These are phyloP conservation scores for Phytophthora kernoviae DNA, from an alignment of 352 stramenopile species.

Conservation along the genomic window DNA sequence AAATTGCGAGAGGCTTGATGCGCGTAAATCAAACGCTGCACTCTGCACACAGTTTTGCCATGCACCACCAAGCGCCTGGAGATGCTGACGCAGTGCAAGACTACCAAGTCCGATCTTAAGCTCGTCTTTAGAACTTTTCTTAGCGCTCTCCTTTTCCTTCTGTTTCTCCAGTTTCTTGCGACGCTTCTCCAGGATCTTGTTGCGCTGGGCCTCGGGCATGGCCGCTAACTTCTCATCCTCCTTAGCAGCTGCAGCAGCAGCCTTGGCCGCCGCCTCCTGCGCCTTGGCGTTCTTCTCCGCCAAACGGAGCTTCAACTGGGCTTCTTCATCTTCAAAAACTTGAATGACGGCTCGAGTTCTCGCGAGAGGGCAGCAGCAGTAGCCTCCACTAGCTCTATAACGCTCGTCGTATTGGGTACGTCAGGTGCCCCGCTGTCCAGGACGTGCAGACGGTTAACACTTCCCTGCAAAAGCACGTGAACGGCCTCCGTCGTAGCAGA, in stretches of 20 bases:
- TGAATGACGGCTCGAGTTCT: conserved; percentile 57
- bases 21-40: conserved; percentile 67
- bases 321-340: conserved; percentile 71
- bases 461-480: conserved; percentile 58
- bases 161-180: conserved; percentile 87
- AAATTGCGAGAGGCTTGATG: conserved; percentile 42
- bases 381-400: conserved; percentile 58
- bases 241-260: conserved; percentile 72
- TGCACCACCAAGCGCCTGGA: conserved; percentile 28
- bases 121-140: conserved; percentile 71
- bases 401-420: conserved; percentile 27
- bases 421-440: conserved; percentile 18
- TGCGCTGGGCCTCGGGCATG: conserved; percentile 77
- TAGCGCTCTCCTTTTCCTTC: conserved; percentile 78
- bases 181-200: conserved; percentile 80
- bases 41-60: conserved; percentile 37
- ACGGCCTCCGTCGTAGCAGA: conserved; percentile 59
- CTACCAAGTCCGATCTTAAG: conserved; percentile 72
- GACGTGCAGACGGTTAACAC: conserved; percentile 54
- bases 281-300: conserved; percentile 67
- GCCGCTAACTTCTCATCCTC: conserved; percentile 83
- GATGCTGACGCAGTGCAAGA: conserved; percentile 62
- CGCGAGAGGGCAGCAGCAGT: conserved; percentile 41
- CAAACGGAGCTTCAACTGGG: conserved; percentile 52
- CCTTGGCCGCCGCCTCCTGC: conserved; percentile 70